phyloP scores from a whole-genome alignment of 2,329 filamentous ascomycete genomes.

The Colletotrichum eremochloae region DNA sequence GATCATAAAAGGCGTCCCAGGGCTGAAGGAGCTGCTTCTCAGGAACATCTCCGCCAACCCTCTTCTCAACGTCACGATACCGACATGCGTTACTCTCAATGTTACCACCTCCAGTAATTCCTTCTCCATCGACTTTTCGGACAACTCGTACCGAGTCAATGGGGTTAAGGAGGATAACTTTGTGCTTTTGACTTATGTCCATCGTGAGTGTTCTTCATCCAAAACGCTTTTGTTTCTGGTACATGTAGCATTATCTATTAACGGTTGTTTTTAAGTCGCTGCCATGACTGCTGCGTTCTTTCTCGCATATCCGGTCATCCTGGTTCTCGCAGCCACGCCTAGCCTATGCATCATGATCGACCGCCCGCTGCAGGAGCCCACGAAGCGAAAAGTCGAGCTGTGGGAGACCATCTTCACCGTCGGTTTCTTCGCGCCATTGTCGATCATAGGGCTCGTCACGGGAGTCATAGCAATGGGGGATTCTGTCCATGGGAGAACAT shows the following conservation, averaged over 20 bases:
- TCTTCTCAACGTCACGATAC: conserved; percentile 32
- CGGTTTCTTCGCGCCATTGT: conserved; percentile 13
- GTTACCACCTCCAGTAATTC: conserved; percentile 21
- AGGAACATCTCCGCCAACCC: conserved; percentile 35
- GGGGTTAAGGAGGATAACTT: conserved; percentile 15
- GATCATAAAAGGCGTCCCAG: conserved; percentile 34
- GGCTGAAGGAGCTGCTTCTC: conserved; percentile 20
- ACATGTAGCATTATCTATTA: not conserved
- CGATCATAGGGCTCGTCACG: conserved; percentile 9
- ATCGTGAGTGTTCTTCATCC: conserved; percentile 1
- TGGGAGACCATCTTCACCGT: conserved; percentile 32
- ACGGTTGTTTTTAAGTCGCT: not conserved
- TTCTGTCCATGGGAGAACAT: conserved; percentile 23
- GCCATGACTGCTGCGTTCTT: conserved; percentile 33
- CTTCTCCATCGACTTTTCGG: conserved; percentile 36
- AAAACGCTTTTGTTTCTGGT: not conserved
- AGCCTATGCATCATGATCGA: conserved; percentile 36
- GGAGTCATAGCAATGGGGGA: conserved; percentile 23
- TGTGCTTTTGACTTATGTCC: conserved; percentile 27
- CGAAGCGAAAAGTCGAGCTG: conserved; percentile 19
- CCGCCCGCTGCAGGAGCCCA: conserved; percentile 21
- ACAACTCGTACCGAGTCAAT: conserved; percentile 20
- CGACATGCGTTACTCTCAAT: conserved; percentile 27
- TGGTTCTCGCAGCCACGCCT: conserved; percentile 25
- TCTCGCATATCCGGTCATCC: conserved; percentile 28